These are phyloP conservation scores for Boletus holoroseus DNA, from an alignment of 1,284 basidiomycete species.

Conservation along the genomic window DNA sequence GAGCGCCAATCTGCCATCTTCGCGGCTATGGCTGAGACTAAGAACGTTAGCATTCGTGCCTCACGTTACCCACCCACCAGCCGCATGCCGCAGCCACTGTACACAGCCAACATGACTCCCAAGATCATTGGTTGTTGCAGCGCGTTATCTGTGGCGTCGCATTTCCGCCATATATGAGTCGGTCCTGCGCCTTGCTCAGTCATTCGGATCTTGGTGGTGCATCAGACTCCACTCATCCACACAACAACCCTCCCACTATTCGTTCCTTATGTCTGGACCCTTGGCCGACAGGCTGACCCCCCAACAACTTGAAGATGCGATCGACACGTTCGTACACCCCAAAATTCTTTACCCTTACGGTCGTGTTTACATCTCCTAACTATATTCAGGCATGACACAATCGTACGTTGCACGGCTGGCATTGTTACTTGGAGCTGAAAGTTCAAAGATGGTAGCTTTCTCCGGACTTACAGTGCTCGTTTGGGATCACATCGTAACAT, in stretches of 20 bases:
- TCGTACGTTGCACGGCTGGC: constrained; percentile 8
- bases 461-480: constrained; percentile 39
- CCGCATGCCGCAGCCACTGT: neutral
- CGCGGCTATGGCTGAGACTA: neutral
- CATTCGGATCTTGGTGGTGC: neutral
- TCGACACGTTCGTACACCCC: constrained; percentile 6
- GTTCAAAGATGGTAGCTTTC: constrained; percentile 38
- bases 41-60: neutral
- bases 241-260: neutral
- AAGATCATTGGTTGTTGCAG: neutral
- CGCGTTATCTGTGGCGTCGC: neutral
- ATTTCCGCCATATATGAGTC: constrained; percentile 1
- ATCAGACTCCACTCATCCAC: neutral
- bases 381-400: constrained; percentile 12
- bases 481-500: constrained; percentile 45
- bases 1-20: neutral
- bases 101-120: neutral
- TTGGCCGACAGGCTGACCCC: neutral
- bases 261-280: constrained; percentile 3
- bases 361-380: constrained; percentile 1
- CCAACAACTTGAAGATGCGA: neutral
- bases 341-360: neutral
- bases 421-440: neutral
- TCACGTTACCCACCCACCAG: neutral
- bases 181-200: neutral